Evolutionary conservation across 2,329 filamentous ascomycete genomes (phyloP).

Genomic region (Epichloe sibirici): DNA sequence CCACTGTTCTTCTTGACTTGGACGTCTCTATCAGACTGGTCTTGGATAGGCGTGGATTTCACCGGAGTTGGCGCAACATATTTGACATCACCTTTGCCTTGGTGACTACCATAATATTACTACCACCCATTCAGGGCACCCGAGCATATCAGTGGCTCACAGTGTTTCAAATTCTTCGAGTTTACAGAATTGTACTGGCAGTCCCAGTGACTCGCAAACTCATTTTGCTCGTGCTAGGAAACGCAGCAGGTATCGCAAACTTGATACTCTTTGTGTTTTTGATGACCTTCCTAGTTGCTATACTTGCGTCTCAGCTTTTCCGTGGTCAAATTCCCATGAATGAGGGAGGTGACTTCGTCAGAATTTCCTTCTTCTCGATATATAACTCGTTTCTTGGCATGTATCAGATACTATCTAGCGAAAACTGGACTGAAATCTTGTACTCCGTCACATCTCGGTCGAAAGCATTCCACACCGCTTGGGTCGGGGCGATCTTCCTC

Average conservation of each 20-base stretch:
- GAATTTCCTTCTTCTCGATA: conserved; percentile 75
- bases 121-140: conserved; percentile 65
- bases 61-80: conserved; percentile 59
- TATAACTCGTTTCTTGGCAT: conserved; percentile 95
- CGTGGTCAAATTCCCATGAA: conserved; percentile 67
- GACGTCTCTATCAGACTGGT: conserved; percentile 74
- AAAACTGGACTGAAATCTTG: conserved; percentile 85
- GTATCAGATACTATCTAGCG: conserved; percentile 93
- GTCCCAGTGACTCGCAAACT: conserved; percentile 78
- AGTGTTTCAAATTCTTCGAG: conserved; percentile 82
- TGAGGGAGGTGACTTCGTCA: conserved; percentile 46
- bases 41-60: conserved; percentile 72
- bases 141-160: conserved; percentile 80
- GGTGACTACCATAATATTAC: conserved; percentile 71
- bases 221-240: conserved; percentile 79
- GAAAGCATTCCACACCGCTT: conserved; percentile 56
- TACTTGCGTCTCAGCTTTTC: conserved; percentile 88
- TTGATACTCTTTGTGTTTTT: conserved; percentile 94
- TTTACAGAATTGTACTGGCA: conserved; percentile 83
- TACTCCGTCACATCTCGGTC: conserved; percentile 70
- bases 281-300: conserved; percentile 84
- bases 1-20: conserved; percentile 65
- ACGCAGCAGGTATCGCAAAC: conserved; percentile 83
- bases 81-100: conserved; percentile 72
- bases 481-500: conserved; percentile 85